These are phyloP conservation scores for Blastomyces parvus DNA, from an alignment of 2,329 filamentous ascomycete genomes.

Conservation along the genomic window DNA sequence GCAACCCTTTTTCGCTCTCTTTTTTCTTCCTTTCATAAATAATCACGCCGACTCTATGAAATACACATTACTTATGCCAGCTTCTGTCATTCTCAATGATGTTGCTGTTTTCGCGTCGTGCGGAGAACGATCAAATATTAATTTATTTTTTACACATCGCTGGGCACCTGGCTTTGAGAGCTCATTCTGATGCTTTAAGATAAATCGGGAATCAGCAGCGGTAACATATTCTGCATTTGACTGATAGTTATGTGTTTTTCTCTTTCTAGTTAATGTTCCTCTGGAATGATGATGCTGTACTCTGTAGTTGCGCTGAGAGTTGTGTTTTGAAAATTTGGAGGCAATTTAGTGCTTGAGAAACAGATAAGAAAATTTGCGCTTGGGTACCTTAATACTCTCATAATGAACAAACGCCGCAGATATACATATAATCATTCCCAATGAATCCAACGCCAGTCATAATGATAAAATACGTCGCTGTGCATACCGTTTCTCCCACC, in stretches of 20 bases:
- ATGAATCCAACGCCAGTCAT: slow-evolving; percentile 6
- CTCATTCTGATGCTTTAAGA: slow-evolving; percentile 54
- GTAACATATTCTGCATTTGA: slow-evolving; percentile 43
- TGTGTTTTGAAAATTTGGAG: not conserved
- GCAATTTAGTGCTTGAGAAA: not conserved
- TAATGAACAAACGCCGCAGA: not conserved
- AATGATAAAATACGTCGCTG: slow-evolving; percentile 1
- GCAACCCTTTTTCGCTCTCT: slow-evolving; percentile 22
- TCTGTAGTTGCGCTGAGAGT: not conserved
- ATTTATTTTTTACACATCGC: slow-evolving; percentile 49
- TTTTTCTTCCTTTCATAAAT: slow-evolving; percentile 33
- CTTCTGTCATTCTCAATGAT: slow-evolving; percentile 40
- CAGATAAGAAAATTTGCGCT: not conserved
- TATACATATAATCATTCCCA: not conserved
- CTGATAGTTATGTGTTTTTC: not conserved
- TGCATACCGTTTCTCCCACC: not conserved
- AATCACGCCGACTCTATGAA: slow-evolving; percentile 46
- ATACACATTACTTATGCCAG: slow-evolving; percentile 52
- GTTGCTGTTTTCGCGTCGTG: slow-evolving; percentile 59
- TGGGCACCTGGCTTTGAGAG: slow-evolving; percentile 62
- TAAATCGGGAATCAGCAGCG: slow-evolving; percentile 63
- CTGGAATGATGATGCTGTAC: not conserved
- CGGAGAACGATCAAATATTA: slow-evolving; percentile 43
- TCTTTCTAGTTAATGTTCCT: not conserved
- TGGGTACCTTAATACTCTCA: not conserved